Conservation (phyloP, 495 filamentous ascomycete species). For the Hyaloscypha hepaticicola region DNA sequence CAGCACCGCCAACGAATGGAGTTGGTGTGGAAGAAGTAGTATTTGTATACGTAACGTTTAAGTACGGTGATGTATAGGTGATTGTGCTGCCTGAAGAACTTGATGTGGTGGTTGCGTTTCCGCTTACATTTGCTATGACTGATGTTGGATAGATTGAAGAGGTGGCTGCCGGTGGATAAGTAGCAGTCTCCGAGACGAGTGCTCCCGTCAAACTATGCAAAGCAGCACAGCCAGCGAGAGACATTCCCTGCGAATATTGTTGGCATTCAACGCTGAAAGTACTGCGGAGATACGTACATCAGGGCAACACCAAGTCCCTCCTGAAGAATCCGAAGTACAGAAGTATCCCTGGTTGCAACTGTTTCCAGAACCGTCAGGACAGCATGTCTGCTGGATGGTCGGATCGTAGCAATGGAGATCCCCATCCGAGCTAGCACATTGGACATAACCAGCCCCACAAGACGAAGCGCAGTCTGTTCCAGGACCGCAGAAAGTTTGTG, state of each 20-base stretch:
- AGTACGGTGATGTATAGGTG: not conserved
- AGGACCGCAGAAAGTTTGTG: conserved; percentile 14
- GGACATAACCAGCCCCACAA: conserved; percentile 18
- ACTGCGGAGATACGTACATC: conserved; percentile 9
- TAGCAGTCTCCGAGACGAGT: conserved; percentile 17
- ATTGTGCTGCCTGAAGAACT: not conserved
- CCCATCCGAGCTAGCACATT: conserved; percentile 18
- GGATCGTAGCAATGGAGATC: conserved; percentile 20
- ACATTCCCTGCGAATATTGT: conserved; percentile 16
- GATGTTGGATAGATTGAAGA: not conserved
- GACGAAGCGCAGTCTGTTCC: conserved; percentile 20
- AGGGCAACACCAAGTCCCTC: conserved; percentile 26
- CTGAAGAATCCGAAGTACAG: conserved; percentile 19
- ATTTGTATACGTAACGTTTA: not conserved
- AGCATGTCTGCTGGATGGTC: conserved; percentile 22
- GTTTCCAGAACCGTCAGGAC: conserved; percentile 23
- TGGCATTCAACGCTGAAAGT: not conserved
- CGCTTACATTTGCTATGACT: not conserved
- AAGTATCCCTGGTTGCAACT: conserved; percentile 22
- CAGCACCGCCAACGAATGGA: conserved; percentile 17
- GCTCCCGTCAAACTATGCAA: conserved; percentile 14
- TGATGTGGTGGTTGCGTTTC: not conserved
- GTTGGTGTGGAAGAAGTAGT: conserved; percentile 1
- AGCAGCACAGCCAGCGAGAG: conserved; percentile 22
- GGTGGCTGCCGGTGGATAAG: conserved; percentile 9